These are phyloP conservation scores for Claviceps arundinis DNA, from an alignment of 2,329 filamentous ascomycete genomes.

Conservation along the genomic window DNA sequence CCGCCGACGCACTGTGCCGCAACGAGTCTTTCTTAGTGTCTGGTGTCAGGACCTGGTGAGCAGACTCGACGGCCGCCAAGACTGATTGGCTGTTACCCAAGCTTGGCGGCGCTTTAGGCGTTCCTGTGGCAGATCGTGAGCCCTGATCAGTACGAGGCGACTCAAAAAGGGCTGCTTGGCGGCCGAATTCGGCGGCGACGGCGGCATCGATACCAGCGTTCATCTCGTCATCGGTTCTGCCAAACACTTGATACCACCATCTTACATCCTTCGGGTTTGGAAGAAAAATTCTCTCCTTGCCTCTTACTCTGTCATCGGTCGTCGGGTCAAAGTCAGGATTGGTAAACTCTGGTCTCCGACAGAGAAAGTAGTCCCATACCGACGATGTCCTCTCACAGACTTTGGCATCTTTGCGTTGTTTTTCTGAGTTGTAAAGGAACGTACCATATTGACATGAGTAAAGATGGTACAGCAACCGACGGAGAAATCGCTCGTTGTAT, in stretches of 20 bases:
- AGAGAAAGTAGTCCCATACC: conserved; percentile 93
- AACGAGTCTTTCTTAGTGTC: conserved; percentile 22
- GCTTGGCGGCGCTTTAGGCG: conserved; percentile 25
- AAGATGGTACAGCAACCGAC: conserved; percentile 79
- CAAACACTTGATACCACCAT: conserved; percentile 89
- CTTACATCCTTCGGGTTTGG: conserved; percentile 64
- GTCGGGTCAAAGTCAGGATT: conserved; percentile 66
- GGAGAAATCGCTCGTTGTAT: conserved; percentile 87
- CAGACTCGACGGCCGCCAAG: conserved; percentile 44
- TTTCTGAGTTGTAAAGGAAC: conserved; percentile 91
- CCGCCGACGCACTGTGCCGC: conserved; percentile 31
- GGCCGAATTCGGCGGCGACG: conserved; percentile 33
- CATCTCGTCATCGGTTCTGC: conserved; percentile 83
- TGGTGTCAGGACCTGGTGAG: conserved; percentile 37
- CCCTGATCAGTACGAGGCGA: conserved; percentile 13
- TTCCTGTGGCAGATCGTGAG: conserved; percentile 13
- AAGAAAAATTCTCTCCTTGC: conserved; percentile 72
- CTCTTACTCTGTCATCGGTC: conserved; percentile 66
- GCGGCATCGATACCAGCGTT: conserved; percentile 52
- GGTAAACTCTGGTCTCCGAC: conserved; percentile 64
- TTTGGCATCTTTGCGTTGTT: conserved; percentile 60
- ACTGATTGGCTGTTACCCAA: conserved; percentile 36
- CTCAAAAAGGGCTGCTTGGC: conserved; percentile 22
- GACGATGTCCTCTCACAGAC: conserved; percentile 63
- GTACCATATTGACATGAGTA: conserved; percentile 96